phyloP scores from a whole-genome alignment of 768 basidiomycete genomes.

The Candolleomyces aberdarensis region DNA sequence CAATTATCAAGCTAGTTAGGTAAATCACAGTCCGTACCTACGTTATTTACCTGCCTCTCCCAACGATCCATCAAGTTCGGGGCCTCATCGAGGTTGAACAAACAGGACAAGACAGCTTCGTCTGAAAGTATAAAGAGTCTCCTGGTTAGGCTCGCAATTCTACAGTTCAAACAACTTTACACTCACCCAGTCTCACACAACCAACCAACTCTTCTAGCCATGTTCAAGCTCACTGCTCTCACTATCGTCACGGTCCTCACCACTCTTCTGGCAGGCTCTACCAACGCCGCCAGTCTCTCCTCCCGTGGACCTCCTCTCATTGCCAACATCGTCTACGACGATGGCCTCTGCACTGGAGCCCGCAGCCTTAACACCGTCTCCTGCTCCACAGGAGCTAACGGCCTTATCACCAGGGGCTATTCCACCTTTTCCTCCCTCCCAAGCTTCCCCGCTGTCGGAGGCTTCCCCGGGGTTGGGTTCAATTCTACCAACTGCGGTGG shows the following conservation, averaged over 20 bases:
- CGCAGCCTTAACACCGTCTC: conserved; percentile 40
- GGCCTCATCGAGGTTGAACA: too few relatives aligned
- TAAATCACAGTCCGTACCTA: too few relatives aligned
- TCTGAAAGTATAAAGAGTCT: too few relatives aligned
- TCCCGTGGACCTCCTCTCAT: conserved; percentile 12
- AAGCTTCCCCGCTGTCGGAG: conserved; percentile 58
- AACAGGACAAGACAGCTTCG: too few relatives aligned
- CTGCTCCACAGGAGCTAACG: conserved; percentile 47
- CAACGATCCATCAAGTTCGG: too few relatives aligned
- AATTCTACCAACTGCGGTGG: conserved; percentile 52
- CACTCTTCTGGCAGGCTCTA: conserved; percentile 26
- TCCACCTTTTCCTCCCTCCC: conserved; percentile 50
- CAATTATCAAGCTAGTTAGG: too few relatives aligned
- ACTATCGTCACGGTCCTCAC: background rate
- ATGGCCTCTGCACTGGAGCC: conserved; percentile 6
- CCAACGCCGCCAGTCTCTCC: conserved; percentile 18
- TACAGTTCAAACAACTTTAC: too few relatives aligned
- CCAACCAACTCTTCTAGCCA: background rate
- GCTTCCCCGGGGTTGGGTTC: conserved; percentile 47
- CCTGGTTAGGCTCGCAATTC: too few relatives aligned
- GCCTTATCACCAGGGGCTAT: conserved; percentile 44
- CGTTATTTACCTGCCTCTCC: too few relatives aligned
- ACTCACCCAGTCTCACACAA: too few relatives aligned
- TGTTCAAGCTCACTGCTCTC: background rate
- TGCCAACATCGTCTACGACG: conserved; percentile 46